Evolutionary conservation across 1,284 basidiomycete species (phyloP).

Genomic region (Inonotus obliquus): DNA sequence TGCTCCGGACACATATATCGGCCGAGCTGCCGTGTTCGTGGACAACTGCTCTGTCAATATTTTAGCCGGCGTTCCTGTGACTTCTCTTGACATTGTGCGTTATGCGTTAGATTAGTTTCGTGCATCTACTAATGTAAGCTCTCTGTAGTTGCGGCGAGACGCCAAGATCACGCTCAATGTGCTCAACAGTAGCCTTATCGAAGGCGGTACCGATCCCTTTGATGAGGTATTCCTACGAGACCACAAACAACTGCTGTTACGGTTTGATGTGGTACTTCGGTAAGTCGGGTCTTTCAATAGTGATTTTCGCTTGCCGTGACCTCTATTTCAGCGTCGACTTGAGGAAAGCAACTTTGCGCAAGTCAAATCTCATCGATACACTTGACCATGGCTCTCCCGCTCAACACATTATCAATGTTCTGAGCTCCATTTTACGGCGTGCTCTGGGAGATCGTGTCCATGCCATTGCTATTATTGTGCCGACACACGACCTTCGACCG

Average conservation of each 20-base stretch:
- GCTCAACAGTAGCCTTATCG: constrained; percentile 43
- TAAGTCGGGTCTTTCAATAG: constrained; percentile 24
- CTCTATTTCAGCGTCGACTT: constrained; percentile 53
- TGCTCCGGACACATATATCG: constrained; percentile 48
- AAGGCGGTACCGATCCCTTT: constrained; percentile 56
- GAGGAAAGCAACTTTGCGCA: constrained; percentile 42
- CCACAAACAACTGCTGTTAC: constrained; percentile 49
- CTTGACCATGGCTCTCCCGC: constrained; percentile 60
- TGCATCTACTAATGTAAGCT: neutral
- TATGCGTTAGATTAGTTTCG: neutral
- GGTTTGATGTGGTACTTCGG: constrained; percentile 67
- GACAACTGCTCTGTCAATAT: constrained; percentile 83
- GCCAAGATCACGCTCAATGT: constrained; percentile 68
- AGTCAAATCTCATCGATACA: constrained; percentile 39
- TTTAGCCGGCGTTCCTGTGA: constrained; percentile 68
- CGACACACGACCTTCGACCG: constrained; percentile 41
- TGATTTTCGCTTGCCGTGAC: neutral
- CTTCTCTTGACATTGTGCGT: constrained; percentile 66
- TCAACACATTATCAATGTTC: constrained; percentile 49
- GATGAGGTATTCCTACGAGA: constrained; percentile 72
- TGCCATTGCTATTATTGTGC: constrained; percentile 53
- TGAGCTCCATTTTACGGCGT: constrained; percentile 53
- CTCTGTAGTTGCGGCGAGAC: constrained; percentile 65
- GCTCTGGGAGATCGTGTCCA: constrained; percentile 70
- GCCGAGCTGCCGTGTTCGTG: constrained; percentile 61